phyloP scores from a whole-genome alignment of 2,329 filamentous ascomycete genomes.

The Aspergillus sergii region DNA sequence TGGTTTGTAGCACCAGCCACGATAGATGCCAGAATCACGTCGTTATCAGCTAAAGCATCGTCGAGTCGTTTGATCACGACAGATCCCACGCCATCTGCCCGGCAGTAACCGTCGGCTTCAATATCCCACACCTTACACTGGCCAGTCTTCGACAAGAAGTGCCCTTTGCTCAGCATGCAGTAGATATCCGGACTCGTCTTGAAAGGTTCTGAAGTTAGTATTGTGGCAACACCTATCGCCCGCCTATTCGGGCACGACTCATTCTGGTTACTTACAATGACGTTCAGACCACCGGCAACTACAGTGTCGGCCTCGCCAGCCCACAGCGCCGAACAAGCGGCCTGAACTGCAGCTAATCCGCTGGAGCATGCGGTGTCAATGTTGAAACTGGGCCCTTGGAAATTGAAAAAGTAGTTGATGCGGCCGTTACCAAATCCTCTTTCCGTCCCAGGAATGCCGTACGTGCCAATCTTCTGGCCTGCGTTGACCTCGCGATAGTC shows the following conservation, averaged over 20 bases:
- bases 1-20: slow-evolving; percentile 48
- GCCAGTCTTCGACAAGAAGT: slow-evolving; percentile 39
- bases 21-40: slow-evolving; percentile 46
- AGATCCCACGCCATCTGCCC: slow-evolving; percentile 53
- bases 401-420: slow-evolving; percentile 77
- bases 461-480: slow-evolving; percentile 68
- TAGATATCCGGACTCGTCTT: slow-evolving; percentile 75
- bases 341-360: slow-evolving; percentile 65
- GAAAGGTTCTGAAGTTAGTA: too few relatives aligned
- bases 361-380: slow-evolving; percentile 73
- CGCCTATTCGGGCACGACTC: too few relatives aligned
- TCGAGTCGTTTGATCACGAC: slow-evolving; percentile 56
- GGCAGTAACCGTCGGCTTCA: slow-evolving; percentile 57
- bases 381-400: slow-evolving; percentile 69
- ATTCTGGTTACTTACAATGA: slow-evolving; percentile 40
- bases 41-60: slow-evolving; percentile 55
- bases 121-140: slow-evolving; percentile 54
- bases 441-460: slow-evolving; percentile 65
- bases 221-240: too few relatives aligned
- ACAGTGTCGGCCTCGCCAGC: slow-evolving; percentile 77
- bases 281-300: slow-evolving; percentile 73
- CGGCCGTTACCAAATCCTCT: slow-evolving; percentile 63
- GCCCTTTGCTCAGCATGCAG: slow-evolving; percentile 64
- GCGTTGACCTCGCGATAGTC: slow-evolving; percentile 67
- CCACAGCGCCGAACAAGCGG: slow-evolving; percentile 71